A percentile compares a stretch with the other conserved stretches of the same genome.
These are phyloP conservation scores for Arachis stenosperma DNA, from an alignment of 306 rosid genomes.

Conservation along the genomic window DNA sequence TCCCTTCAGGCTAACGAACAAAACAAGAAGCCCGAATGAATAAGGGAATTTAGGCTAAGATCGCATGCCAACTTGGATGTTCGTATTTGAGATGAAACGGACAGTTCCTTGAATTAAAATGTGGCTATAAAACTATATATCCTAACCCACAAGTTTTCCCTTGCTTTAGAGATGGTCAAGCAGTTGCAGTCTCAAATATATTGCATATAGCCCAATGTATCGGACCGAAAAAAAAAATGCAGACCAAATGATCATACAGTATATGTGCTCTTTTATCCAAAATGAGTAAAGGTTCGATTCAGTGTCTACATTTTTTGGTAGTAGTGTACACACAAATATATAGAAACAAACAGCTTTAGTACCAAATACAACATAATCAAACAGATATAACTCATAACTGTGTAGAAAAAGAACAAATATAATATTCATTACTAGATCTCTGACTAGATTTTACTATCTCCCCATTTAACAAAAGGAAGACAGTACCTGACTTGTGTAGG, in stretches of 20 bases:
- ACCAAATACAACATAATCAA: conserved; percentile 13
- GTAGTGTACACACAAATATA: neutral
- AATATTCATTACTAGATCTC: conserved; percentile 27
- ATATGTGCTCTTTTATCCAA: too few species aligned
- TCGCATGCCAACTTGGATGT: neutral
- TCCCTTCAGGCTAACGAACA: too few species aligned
- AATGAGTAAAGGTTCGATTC: neutral
- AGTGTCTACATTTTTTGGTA: neutral
- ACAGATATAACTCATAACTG: conserved; percentile 18
- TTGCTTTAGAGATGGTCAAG: too few species aligned
- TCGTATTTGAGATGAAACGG: too few species aligned
- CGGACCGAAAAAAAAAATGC: too few species aligned
- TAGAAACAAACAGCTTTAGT: conserved; percentile 8
- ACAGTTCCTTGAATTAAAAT: neutral
- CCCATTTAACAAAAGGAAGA: conserved; percentile 35
- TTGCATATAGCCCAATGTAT: too few species aligned
- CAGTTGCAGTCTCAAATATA: too few species aligned
- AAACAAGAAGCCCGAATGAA: too few species aligned
- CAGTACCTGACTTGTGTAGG: conserved; percentile 26
- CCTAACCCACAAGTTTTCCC: neutral
- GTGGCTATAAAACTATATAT: neutral
- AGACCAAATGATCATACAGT: too few species aligned
- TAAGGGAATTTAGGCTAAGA: too few species aligned
- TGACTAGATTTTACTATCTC: conserved; percentile 21
- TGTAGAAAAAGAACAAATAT: conserved; percentile 21